A percentile compares a stretch with the other conserved stretches of the same genome.
Evolutionary conservation across 202 grass and related monocot genomes (phyloP).

Genomic region (Zoysia matrella): DNA sequence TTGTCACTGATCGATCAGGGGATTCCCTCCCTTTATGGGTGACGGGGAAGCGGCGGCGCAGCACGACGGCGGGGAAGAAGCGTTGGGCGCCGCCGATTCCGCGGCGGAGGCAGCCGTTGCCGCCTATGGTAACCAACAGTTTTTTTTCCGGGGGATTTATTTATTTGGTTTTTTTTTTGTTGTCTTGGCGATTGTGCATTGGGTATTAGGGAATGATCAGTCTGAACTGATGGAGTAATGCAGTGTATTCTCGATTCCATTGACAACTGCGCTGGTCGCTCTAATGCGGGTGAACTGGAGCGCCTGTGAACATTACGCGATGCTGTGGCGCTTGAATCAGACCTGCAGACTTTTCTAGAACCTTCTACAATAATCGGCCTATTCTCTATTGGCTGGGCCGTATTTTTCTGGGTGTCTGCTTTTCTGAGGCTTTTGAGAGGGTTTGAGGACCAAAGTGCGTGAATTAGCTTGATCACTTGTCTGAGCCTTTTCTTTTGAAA

Average conservation of each 20-base stretch:
- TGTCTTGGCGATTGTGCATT: neutral
- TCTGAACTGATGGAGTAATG: neutral
- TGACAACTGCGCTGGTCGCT: neutral
- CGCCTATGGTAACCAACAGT: constrained; percentile 28
- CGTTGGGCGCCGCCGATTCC: constrained; percentile 1
- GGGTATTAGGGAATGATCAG: neutral
- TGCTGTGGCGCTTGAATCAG: too few relatives aligned
- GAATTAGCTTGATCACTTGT: too few relatives aligned
- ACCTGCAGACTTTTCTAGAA: too few relatives aligned
- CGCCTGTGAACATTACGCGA: too few relatives aligned
- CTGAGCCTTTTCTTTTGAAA: too few relatives aligned
- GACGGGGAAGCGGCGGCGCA: neutral
- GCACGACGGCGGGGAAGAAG: constrained; percentile 1
- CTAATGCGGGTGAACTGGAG: too few relatives aligned
- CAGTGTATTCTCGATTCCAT: constrained; percentile 1
- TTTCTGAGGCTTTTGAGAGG: too few relatives aligned
- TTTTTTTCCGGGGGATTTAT: neutral
- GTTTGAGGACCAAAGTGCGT: too few relatives aligned
- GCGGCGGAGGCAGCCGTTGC: neutral
- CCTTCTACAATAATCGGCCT: too few relatives aligned
- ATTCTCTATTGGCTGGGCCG: neutral
- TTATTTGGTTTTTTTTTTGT: neutral
- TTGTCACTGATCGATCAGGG: neutral
- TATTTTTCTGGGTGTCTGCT: too few relatives aligned
- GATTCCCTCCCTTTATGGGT: neutral